A percentile compares a stretch with the other conserved stretches of the same genome.
Evolutionary conservation across 192 early-diverging fungal species (phyloP).

Genomic region (Coemansia sp.): DNA sequence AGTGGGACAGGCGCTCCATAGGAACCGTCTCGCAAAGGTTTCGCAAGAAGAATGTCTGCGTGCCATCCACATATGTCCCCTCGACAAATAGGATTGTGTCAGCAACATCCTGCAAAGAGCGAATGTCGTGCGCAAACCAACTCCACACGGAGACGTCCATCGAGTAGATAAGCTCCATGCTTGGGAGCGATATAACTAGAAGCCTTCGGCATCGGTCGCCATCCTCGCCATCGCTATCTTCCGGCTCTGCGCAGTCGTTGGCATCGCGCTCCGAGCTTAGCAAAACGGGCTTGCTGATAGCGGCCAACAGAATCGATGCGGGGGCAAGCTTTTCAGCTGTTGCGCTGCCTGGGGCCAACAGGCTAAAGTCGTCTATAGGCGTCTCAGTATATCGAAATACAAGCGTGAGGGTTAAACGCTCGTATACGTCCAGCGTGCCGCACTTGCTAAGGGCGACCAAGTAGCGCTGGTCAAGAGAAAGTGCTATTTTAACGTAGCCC

Average conservation of each 20-base stretch:
- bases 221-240: not conserved
- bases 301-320: constrained; percentile 12
- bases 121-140: constrained; percentile 30
- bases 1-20: constrained; percentile 35
- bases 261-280: not conserved
- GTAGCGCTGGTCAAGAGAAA: constrained; percentile 25
- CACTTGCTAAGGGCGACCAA: constrained; percentile 27
- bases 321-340: not conserved
- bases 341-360: constrained; percentile 5
- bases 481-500: constrained; percentile 17
- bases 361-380: constrained; percentile 31
- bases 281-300: constrained; percentile 18
- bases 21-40: constrained; percentile 29
- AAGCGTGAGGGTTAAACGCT: constrained; percentile 39
- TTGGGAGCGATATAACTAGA: constrained; percentile 28
- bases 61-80: constrained; percentile 5
- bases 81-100: constrained; percentile 43
- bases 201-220: constrained; percentile 11
- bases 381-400: constrained; percentile 32
- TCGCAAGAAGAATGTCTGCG: constrained; percentile 26
- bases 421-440: constrained; percentile 37
- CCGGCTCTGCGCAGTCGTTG: not conserved
- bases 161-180: constrained; percentile 13
- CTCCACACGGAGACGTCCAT: constrained; percentile 25
- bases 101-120: constrained; percentile 11